Conservation (phyloP, 495 filamentous ascomycete species). For the Cercophora scortea region DNA sequence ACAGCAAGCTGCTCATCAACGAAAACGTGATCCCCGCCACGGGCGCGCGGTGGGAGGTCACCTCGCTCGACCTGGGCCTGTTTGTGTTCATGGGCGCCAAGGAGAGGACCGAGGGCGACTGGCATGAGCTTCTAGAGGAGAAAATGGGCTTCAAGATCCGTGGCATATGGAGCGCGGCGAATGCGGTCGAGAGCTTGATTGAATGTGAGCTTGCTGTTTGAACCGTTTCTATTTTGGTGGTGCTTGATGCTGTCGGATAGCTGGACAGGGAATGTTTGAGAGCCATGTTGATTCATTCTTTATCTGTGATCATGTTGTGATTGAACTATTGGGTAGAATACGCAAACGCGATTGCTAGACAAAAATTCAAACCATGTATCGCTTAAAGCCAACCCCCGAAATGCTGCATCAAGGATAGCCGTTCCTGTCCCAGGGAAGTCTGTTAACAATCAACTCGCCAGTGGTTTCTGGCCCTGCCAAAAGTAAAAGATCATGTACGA, state of each 20-base stretch:
- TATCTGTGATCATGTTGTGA: no score
- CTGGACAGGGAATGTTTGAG: no score
- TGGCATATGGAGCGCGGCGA: constrained; percentile 24
- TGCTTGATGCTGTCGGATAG: no score
- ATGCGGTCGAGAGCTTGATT: constrained; percentile 30
- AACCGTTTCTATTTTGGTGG: no score
- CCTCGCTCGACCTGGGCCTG: constrained; percentile 25
- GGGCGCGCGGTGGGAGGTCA: constrained; percentile 32
- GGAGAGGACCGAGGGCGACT: constrained; percentile 17
- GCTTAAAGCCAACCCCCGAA: no score
- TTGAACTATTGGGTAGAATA: no score
- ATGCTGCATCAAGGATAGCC: no score
- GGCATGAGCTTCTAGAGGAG: constrained; percentile 8
- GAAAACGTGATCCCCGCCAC: constrained; percentile 42
- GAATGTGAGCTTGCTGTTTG: constrained; percentile 19
- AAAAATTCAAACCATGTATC: no score
- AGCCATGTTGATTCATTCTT: no score
- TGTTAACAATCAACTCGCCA: no score
- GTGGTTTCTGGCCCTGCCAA: constrained; percentile 26
- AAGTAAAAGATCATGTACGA: constrained; percentile 28
- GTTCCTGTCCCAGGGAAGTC: no score
- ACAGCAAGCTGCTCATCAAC: constrained; percentile 40
- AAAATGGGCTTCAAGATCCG: constrained; percentile 31
- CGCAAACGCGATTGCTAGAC: no score
- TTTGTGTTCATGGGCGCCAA: constrained; percentile 6